Evolutionary conservation across 306 rosid genomes (phyloP), one percentile per base, ranked within the genome.

Genomic region (Vigna trinervia): DNA sequence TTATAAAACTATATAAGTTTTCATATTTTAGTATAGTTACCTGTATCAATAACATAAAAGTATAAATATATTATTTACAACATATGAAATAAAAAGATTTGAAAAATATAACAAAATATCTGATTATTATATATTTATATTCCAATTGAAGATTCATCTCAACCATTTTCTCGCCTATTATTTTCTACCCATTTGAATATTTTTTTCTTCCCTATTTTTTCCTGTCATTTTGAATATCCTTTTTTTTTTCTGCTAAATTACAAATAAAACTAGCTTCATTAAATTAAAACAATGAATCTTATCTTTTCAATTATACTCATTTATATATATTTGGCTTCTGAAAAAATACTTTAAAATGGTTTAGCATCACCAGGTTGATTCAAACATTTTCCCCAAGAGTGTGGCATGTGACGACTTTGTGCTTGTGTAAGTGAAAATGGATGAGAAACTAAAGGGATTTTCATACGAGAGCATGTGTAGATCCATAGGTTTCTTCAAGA

Each of bases 401-500:
- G 53, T 58, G 54, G 32, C 12, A 54, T 38, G 52, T 46, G 67
- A 58, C 43, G 57, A 60, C 77, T 28, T 19, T 5, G 62, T 38
- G 34, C 17, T 52, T 52, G 23, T 17, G 58, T n/a, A 52, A 28
- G 20, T 59, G 72, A 77, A 71, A 64, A 39, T 8, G 60, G 45
- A 70, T 43, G 45, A 32, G 56, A 53, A 15, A 51, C 59, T 11
- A 53, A n/a, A 52, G 23, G 56, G 57, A 50, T 62, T 74, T 23
- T 14, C 14, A 64, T 13, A 34, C 5, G 6, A 5, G 38, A 34
- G 38, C 38, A 22, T 9, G 48, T 38, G 39, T 53, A 58, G 19
- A 34, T 2, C 22, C 65, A 39, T 70, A 62, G 14, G 52, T 45
- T 12, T 69, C 71, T 64, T 77, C 66, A 82, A n/a, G 68, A 46